Percentiles rank a stretch among this genome's conserved stretches.
phyloP scores from a whole-genome alignment of 306 rosid species.

The Quercus dentata region DNA sequence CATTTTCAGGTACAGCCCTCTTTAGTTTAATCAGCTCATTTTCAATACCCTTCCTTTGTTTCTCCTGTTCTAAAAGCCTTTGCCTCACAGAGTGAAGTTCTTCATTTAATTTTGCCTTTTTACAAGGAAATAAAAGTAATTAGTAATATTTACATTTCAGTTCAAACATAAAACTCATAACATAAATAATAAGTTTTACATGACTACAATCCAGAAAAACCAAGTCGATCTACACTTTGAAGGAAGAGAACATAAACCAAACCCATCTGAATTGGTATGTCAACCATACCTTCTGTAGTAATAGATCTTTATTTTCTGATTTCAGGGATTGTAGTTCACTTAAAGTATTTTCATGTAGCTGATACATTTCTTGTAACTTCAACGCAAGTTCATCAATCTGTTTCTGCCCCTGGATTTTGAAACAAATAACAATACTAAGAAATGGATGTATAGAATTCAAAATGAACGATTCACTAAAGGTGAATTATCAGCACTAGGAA shows the following conservation, averaged over 20 bases:
- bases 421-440: background rate
- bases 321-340: conserved; percentile 45
- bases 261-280: background rate
- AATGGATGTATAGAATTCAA: background rate
- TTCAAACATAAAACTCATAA: background rate
- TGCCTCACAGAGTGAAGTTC: conserved; percentile 42
- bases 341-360: conserved; percentile 34
- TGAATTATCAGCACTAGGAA: background rate
- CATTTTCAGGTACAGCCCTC: conserved; percentile 36
- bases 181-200: background rate
- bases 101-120: conserved; percentile 38
- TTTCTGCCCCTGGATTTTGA: conserved; percentile 37
- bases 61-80: conserved; percentile 47
- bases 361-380: conserved; percentile 42
- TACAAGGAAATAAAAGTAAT: background rate
- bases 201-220: background rate
- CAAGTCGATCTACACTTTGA: background rate
- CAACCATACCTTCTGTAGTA: conserved; percentile 44
- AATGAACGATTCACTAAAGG: background rate
- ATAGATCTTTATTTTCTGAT: conserved; percentile 32
- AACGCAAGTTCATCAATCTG: conserved; percentile 34
- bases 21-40: conserved; percentile 40
- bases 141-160: background rate
- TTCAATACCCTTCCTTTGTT: conserved; percentile 47
- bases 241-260: background rate